Evolutionary conservation across 164 flowering plant species (phyloP).

Genomic region (Tetrastigma voinierianum): DNA sequence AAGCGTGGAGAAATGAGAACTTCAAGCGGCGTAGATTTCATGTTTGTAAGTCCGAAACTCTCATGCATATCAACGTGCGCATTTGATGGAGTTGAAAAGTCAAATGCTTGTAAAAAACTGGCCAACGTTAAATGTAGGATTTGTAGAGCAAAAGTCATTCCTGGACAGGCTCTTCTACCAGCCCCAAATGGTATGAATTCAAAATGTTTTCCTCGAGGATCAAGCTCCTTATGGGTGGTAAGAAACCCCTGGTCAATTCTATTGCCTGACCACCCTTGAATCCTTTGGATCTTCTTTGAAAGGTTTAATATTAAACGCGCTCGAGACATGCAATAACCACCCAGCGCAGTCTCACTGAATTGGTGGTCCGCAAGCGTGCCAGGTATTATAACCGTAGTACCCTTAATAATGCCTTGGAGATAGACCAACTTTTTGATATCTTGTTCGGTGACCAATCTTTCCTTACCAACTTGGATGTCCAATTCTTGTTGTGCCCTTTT

Average conservation of each 20-base stretch:
- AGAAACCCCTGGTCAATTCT: conserved; percentile 28
- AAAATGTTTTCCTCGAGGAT: conserved; percentile 21
- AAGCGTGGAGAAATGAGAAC: conserved; percentile 36
- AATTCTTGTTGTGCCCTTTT: conserved; percentile 20
- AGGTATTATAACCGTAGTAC: conserved; percentile 22
- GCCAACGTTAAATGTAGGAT: conserved; percentile 38
- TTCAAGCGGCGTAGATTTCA: conserved; percentile 38
- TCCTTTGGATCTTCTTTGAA: conserved; percentile 23
- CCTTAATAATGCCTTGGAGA: conserved; percentile 31
- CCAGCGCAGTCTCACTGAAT: conserved; percentile 20
- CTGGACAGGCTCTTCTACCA: conserved; percentile 49
- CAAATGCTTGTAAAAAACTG: conserved; percentile 36
- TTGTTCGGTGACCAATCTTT: conserved; percentile 14
- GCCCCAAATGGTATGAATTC: conserved; percentile 47
- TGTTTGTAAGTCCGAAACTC: conserved; percentile 21
- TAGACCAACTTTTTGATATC: conserved; percentile 17
- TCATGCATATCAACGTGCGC: conserved; percentile 34
- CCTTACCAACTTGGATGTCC: conserved; percentile 13
- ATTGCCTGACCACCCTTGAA: conserved; percentile 10
- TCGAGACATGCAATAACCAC: conserved; percentile 19
- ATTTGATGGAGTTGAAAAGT: conserved; percentile 9
- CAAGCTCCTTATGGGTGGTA: conserved; percentile 6
- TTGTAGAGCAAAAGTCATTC: conserved; percentile 32
- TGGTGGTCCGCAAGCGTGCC: conserved; percentile 17
- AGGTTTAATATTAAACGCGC: conserved; percentile 15